Percentiles rank a stretch among this genome's conserved stretches.
These are phyloP conservation scores for Platanus orientalis DNA, from an alignment of 164 flowering plant species.

Conservation along the genomic window DNA sequence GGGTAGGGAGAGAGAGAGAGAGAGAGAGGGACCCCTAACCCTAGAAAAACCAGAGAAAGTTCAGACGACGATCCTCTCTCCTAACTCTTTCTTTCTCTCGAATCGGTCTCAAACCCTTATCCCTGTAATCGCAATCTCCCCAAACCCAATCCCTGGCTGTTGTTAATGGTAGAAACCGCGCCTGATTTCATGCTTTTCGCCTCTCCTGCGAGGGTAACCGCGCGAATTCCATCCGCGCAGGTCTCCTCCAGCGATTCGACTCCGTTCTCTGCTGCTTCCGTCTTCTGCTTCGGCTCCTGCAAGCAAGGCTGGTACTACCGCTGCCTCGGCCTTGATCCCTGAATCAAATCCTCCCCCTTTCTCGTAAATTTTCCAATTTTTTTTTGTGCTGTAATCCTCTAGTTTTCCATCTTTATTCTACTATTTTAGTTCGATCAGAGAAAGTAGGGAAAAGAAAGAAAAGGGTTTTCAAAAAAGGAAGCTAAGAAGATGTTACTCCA, in stretches of 20 bases:
- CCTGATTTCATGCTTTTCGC: slow-evolving; percentile 14
- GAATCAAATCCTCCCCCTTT: slow-evolving; percentile 8
- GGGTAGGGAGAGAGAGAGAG: no score
- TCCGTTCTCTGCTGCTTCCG: background rate
- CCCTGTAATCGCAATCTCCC: background rate
- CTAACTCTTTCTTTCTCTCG: background rate
- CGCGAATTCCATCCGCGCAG: slow-evolving; percentile 18
- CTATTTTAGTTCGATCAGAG: background rate
- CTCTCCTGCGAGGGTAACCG: slow-evolving; percentile 19
- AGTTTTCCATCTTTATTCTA: background rate
- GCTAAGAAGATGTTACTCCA: slow-evolving; percentile 16
- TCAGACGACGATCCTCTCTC: background rate
- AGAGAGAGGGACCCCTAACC: no score
- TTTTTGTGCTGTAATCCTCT: no score
- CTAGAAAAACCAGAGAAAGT: no score
- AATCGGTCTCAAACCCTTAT: background rate
- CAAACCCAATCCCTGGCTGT: background rate
- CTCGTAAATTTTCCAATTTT: background rate
- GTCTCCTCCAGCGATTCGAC: slow-evolving; percentile 3
- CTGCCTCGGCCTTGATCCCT: slow-evolving; percentile 93
- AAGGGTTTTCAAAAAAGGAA: no score
- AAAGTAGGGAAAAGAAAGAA: background rate
- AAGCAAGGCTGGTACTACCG: slow-evolving; percentile 86
- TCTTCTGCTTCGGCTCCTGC: slow-evolving; percentile 29
- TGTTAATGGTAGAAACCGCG: slow-evolving; percentile 28